Evolutionary conservation across 306 rosid species (phyloP), one percentile per base, ranked within the genome.

Genomic region (Lathyrus tuberosus): DNA sequence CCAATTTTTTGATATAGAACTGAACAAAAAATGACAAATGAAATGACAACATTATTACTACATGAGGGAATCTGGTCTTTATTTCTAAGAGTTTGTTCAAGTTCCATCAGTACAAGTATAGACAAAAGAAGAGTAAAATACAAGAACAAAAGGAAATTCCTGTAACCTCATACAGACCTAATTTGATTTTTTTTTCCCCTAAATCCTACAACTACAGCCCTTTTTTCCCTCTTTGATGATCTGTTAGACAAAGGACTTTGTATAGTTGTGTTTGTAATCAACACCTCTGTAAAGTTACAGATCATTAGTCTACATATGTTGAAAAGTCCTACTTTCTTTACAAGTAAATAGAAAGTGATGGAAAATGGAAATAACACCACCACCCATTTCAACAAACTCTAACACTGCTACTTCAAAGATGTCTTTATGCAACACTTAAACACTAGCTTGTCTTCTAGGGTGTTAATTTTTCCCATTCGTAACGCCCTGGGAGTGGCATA

Each of bases 311-410:
- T 83, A 84, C 87, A 84, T 88, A 83, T 72, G 73, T 81, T 81
- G 71, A 76, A 81, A 81, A 75, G 76, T 81, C 90, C 98, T 92
- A 86, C 84, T 86, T 87, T 88, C 91, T 90, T 90, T 90, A 88
- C 97, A 88, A 81, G 96, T 88, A 87, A 90, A 90, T 62, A 70
- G 82, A 80, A 59, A 80, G 88, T 76, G 89, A 87, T 82, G 95
- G 88, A 88, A 84, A 85, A 85, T 81, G 85, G 94, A 93, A 93
- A 93, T 87, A 88, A 76, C 78, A 84, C 89, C 97, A 88, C 86
- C 96, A 81, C 89, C 57, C 28, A 81, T 80, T 82, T 74, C 71
- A 79, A 85, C 88, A 84, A 83, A 81, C 83, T 78, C 87, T 80
- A 90, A 74, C 75, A 83, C 89, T 79, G 85, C 84, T 75, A 75